Base-by-base conservation (phyloP, 306 rosid genomes). In the Calophaca sinica region DNA sequence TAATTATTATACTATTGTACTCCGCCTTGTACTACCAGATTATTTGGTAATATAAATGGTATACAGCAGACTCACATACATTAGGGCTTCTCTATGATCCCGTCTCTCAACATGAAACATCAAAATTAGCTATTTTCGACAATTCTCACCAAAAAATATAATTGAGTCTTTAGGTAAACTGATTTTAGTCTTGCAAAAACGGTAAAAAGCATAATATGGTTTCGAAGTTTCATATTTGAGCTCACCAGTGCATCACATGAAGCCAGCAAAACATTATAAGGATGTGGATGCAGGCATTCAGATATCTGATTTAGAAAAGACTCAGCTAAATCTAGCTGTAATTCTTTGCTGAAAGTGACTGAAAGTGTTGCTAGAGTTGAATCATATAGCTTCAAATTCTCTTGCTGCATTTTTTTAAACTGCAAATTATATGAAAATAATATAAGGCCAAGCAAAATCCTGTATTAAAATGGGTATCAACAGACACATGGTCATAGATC, bases 171-270 rank as follows among this genome's bases (percentile, higher is more conserved):
- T 58, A 39, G 41, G 49, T 63, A 32, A 68, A 50, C 62, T 65
- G 26, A 74, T 61, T 42, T 62, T 58, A 45, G 74, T 76, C 36
- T 58, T 32, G 54, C 11, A 77, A 78, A 66, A 80, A 60, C 35
- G 69, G 38, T 31, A 80, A 70, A 57, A 71, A 32, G 61, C 57
- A 68, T 15, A 70, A 7, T 38, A 59, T 53, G 31, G 44, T 44
- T 62, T 70, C 26, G 15, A 68, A 69, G 68, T 60, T 76, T 42
- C 49, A 66, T 20, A 66, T 55, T 58, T 53, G 72, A 68, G 64
- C 98, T 82, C 88, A 93, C 98, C 96, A 80, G 62, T 79, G 15
- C 60, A 70, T 89, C 87, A 72, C 93, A 93, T 50, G 96, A 84
- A 28, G 79, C 84, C 54, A 89, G 80, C 83, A 88, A 84, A 78